phyloP scores from a whole-genome alignment of 1,284 basidiomycete species.

The Malassezia japonica region DNA sequence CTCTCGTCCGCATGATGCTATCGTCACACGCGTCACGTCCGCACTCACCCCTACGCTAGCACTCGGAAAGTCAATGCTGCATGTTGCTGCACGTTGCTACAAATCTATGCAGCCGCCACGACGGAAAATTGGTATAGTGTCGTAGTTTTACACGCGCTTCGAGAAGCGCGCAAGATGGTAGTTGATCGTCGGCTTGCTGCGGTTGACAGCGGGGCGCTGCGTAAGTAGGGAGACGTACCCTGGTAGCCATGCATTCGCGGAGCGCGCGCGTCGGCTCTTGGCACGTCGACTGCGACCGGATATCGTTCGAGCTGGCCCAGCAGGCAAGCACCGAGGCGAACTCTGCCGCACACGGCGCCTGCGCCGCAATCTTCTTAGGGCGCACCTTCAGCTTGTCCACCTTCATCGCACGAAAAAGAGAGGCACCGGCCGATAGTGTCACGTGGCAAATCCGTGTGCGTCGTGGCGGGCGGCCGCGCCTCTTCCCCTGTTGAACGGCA shows the following conservation, averaged over 20 bases:
- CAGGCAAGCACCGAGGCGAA: constrained; percentile 75
- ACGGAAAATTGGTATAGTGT: neutral
- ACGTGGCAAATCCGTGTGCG: too few relatives aligned
- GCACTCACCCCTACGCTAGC: too few relatives aligned
- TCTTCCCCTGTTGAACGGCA: neutral
- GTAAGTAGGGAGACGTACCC: constrained; percentile 54
- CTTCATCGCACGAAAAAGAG: constrained; percentile 24
- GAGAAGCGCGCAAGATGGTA: constrained; percentile 44
- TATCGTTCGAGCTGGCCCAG: constrained; percentile 73
- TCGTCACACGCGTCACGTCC: too few relatives aligned
- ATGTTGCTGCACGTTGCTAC: too few relatives aligned
- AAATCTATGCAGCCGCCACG: too few relatives aligned
- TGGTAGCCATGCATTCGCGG: constrained; percentile 75
- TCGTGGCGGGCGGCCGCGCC: too few relatives aligned
- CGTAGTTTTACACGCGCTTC: constrained; percentile 25
- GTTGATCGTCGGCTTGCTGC: constrained; percentile 42
- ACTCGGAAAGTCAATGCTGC: too few relatives aligned
- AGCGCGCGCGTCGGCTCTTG: constrained; percentile 60
- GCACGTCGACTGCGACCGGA: constrained; percentile 59
- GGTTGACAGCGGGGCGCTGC: neutral
- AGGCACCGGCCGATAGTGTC: neutral
- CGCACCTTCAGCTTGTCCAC: constrained; percentile 43
- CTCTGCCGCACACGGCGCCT: constrained; percentile 64
- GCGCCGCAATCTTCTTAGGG: constrained; percentile 61
- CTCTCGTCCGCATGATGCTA: too few relatives aligned